Conservation (phyloP, 331 rosid genomes). For the Stylosanthes scabra region DNA sequence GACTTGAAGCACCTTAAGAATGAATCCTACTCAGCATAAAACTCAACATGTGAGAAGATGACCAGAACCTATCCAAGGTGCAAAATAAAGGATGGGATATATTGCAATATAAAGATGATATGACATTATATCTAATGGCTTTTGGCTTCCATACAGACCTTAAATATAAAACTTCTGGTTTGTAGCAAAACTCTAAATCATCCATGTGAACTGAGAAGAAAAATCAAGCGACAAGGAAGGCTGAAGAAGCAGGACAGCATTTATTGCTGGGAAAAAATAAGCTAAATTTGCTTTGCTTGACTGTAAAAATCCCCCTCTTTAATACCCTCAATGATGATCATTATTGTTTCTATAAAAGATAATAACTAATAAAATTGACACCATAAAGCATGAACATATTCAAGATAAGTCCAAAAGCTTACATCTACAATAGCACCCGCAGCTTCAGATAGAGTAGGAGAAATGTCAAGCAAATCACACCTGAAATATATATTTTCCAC, state of each 20-base stretch:
- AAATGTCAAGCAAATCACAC: conserved; percentile 87
- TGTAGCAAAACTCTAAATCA: not conserved
- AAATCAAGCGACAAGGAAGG: not conserved
- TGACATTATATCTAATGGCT: not conserved
- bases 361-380: not conserved
- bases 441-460: conserved; percentile 92
- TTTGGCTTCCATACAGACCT: not conserved
- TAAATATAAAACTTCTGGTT: not conserved
- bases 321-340: conserved; percentile 12
- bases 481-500: conserved; percentile 41
- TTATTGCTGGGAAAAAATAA: not conserved
- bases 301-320: not conserved
- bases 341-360: conserved; percentile 7
- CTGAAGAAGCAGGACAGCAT: not conserved
- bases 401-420: conserved; percentile 35
- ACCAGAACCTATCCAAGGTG: conserved; percentile 17
- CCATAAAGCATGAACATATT: not conserved
- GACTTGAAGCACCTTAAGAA: conserved; percentile 98
- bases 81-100: not conserved
- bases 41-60: conserved; percentile 24
- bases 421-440: conserved; percentile 99
- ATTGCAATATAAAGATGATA: not conserved
- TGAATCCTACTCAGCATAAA: conserved; percentile 68
- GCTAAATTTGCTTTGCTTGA: not conserved
- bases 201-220: not conserved